Evolutionary conservation across 768 basidiomycete genomes (phyloP).

Genomic region (Leccinum variicolor): DNA sequence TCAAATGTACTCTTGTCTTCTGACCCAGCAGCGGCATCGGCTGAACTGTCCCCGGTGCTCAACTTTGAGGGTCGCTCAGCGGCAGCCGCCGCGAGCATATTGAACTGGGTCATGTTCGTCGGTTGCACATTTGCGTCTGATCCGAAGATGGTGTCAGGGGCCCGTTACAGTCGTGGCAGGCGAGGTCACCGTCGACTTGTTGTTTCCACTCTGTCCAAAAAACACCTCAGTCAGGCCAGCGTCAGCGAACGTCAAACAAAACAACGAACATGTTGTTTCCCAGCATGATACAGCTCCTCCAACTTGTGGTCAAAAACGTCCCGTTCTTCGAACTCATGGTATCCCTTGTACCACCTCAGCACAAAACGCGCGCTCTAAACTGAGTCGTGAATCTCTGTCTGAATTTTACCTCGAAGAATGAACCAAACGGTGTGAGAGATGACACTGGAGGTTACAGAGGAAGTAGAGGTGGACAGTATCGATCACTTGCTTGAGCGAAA

Average conservation of each 20-base stretch:
- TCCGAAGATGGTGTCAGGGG: constrained; percentile 1
- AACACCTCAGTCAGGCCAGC: not conserved
- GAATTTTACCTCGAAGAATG: constrained; percentile 87
- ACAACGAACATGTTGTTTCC: constrained; percentile 61
- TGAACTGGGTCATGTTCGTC: constrained; percentile 15
- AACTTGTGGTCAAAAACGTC: constrained; percentile 83
- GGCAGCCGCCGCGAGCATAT: constrained; percentile 24
- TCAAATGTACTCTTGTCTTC: constrained; percentile 5
- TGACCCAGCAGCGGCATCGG: constrained; percentile 5
- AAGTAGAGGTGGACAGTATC: constrained; percentile 98
- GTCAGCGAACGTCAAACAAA: not conserved
- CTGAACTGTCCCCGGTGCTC: constrained; percentile 23
- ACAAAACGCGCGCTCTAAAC: constrained; percentile 94
- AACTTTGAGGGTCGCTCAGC: constrained; percentile 23
- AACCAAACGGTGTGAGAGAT: constrained; percentile 94
- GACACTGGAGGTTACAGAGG: constrained; percentile 72
- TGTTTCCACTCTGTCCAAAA: constrained; percentile 53
- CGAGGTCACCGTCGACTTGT: constrained; percentile 16
- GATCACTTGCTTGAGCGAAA: constrained; percentile 92
- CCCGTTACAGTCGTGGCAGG: not conserved
- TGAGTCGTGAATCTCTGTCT: constrained; percentile 92
- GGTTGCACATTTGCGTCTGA: not conserved
- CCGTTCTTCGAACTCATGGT: constrained; percentile 71
- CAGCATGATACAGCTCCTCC: constrained; percentile 79
- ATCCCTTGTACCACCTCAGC: constrained; percentile 79